Evolutionary conservation across 2,329 filamentous ascomycete genomes (phyloP).

Genomic region (Pyrenophora graminea): DNA sequence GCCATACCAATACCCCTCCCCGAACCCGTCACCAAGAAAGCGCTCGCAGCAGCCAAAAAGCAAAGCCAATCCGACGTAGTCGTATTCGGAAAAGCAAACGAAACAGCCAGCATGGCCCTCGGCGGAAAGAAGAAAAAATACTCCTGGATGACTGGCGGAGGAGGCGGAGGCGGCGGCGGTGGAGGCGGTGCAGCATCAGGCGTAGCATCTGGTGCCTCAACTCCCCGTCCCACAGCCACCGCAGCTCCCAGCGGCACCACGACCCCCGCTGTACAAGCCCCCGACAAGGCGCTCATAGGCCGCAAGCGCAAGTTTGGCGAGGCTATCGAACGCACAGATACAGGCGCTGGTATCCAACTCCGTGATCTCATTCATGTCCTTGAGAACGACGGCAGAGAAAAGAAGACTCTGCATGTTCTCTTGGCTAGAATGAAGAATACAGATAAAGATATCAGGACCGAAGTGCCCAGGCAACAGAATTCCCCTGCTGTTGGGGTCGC

Average conservation of each 20-base stretch:
- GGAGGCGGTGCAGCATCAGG: conserved; percentile 40
- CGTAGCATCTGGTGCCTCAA: conserved; percentile 35
- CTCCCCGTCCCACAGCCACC: conserved; percentile 35
- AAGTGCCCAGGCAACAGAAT: conserved; percentile 5
- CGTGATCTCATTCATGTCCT: conserved; percentile 80
- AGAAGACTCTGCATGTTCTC: conserved; percentile 52
- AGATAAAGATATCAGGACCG: conserved; percentile 32
- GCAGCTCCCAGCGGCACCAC: conserved; percentile 31
- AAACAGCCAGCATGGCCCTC: conserved; percentile 78
- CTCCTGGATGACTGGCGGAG: conserved; percentile 68
- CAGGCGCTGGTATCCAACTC: conserved; percentile 79
- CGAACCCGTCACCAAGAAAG: conserved; percentile 78
- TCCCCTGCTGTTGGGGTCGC: conserved; percentile 4
- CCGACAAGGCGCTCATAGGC: conserved; percentile 55
- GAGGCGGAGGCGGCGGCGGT: conserved; percentile 45
- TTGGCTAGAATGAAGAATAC: conserved; percentile 39
- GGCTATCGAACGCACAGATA: conserved; percentile 77
- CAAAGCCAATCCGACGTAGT: conserved; percentile 75
- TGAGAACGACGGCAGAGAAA: conserved; percentile 75
- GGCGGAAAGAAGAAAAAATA: conserved; percentile 72
- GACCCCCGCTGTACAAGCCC: conserved; percentile 27
- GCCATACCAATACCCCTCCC: conserved; percentile 32
- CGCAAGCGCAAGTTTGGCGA: conserved; percentile 69
- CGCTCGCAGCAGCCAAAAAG: conserved; percentile 76
- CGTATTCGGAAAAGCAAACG: conserved; percentile 81